These are phyloP conservation scores for Pterocarpus macrocarpus DNA, from an alignment of 306 rosid species.

Conservation along the genomic window DNA sequence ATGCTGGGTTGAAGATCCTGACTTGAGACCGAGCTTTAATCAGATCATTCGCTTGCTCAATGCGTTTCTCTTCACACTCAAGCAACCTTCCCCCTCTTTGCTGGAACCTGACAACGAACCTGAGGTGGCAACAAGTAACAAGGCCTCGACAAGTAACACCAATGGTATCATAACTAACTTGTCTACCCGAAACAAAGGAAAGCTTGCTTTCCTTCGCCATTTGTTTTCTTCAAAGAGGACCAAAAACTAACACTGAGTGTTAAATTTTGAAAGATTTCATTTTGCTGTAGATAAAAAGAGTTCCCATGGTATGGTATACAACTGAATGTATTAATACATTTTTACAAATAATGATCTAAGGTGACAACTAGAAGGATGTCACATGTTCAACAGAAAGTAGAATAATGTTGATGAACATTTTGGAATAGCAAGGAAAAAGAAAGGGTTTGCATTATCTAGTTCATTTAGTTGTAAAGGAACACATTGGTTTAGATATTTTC, in stretches of 20 bases:
- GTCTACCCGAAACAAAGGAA: conserved; percentile 77
- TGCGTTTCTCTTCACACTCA: conserved; percentile 69
- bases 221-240: conserved; percentile 82
- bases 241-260: conserved; percentile 66
- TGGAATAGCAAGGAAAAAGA: conserved; percentile 44
- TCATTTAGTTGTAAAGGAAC: conserved; percentile 47
- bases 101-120: conserved; percentile 57
- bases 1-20: conserved; percentile 95
- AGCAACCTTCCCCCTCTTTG: conserved; percentile 63
- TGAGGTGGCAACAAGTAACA: conserved; percentile 50
- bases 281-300: conserved; percentile 53
- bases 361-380: conserved; percentile 45
- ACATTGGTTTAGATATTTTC: conserved; percentile 32
- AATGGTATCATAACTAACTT: conserved; percentile 66
- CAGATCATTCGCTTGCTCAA: conserved; percentile 91
- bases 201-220: conserved; percentile 81
- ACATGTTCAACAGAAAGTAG: conserved; percentile 44
- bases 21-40: conserved; percentile 86
- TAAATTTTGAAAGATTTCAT: conserved; percentile 28
- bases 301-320: conserved; percentile 31
- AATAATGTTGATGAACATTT: conserved; percentile 51
- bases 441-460: conserved; percentile 41
- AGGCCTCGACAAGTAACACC: conserved; percentile 43
- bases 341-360: conserved; percentile 40
- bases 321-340: conserved; percentile 35